Conservation (phyloP, 257 asterid genomes). For the Osmanthus fragrans region DNA sequence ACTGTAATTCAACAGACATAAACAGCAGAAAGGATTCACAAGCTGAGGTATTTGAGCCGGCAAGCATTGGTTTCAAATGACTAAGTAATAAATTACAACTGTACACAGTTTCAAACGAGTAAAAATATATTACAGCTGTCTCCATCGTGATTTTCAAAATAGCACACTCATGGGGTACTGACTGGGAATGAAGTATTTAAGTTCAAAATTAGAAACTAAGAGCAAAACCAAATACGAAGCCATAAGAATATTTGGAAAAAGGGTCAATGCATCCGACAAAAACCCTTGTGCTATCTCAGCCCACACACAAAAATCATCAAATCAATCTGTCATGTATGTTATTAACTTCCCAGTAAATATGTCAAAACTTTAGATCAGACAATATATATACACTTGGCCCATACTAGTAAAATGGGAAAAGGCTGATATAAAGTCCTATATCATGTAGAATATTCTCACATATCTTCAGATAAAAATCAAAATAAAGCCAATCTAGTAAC, state of each 20-base stretch:
- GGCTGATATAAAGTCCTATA: too few species aligned
- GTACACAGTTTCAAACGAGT: neutral
- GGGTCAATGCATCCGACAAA: neutral
- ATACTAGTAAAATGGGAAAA: too few species aligned
- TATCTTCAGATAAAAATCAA: neutral
- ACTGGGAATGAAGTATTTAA: neutral
- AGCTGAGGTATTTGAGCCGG: neutral
- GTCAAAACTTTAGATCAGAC: neutral
- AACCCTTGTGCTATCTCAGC: neutral
- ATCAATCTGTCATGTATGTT: neutral
- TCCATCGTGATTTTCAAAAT: neutral
- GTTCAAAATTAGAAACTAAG: neutral
- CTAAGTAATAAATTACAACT: neutral
- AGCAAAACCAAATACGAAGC: neutral
- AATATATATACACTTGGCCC: neutral
- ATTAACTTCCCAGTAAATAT: neutral
- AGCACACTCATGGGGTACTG: neutral
- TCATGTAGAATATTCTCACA: too few species aligned
- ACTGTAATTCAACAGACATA: neutral
- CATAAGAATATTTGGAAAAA: neutral
- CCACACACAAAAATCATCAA: neutral
- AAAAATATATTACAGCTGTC: neutral
- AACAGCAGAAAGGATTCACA: neutral
- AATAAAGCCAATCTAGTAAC: neutral
- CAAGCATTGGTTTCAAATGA: neutral